Conservation (phyloP, 768 basidiomycete genomes). For the Rhodotorula toruloides region DNA sequence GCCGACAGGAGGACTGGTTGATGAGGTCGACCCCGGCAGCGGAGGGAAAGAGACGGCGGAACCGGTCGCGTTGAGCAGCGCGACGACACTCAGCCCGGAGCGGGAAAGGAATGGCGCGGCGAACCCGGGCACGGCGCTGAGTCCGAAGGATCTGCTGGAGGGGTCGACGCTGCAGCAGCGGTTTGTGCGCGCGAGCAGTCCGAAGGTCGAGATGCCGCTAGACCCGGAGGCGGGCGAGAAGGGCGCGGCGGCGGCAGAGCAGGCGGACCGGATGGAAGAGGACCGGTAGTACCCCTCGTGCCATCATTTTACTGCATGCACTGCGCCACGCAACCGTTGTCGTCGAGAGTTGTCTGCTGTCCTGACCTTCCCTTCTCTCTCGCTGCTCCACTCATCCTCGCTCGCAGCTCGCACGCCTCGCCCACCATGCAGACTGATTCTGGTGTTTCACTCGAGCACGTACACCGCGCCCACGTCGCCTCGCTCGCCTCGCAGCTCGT, state of each 20-base stretch:
- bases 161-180: slow-evolving; percentile 51
- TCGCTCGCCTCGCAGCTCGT: slow-evolving; percentile 5
- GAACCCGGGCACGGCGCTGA: slow-evolving; percentile 72
- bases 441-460: background rate
- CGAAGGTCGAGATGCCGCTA: slow-evolving; percentile 14
- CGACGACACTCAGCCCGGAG: slow-evolving; percentile 50
- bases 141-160: slow-evolving; percentile 56
- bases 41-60: slow-evolving; percentile 20
- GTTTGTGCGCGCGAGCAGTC: slow-evolving; percentile 35
- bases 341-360: background rate
- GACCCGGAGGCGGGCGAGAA: background rate
- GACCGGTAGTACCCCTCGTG: background rate
- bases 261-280: background rate
- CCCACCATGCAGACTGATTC: too few species aligned
- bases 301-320: background rate
- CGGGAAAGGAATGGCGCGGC: slow-evolving; percentile 66
- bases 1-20: slow-evolving; percentile 40
- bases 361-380: background rate
- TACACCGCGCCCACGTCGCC: background rate
- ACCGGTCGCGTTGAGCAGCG: slow-evolving; percentile 22
- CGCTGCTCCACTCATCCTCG: background rate
- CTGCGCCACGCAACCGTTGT: too few species aligned
- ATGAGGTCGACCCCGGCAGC: slow-evolving; percentile 37
- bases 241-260: background rate
- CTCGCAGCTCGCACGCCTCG: background rate